Base-by-base conservation (phyloP, 257 asterid genomes). In the Anisodus tanguticus region DNA sequence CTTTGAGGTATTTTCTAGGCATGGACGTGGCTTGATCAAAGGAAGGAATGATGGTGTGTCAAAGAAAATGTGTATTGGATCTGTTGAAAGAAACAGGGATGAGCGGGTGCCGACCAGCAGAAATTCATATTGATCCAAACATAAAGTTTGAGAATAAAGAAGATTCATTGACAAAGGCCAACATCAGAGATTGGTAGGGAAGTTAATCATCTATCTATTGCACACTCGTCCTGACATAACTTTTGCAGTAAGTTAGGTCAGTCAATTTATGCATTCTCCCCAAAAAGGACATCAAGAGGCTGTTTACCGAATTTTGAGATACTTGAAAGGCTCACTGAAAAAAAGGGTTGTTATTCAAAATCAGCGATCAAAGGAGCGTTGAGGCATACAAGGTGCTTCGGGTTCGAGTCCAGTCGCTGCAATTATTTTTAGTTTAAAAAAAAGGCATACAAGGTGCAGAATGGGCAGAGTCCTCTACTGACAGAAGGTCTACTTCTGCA, bases 211-310 rank as follows among this genome's bases (percentile, higher is more conserved):
- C 49, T 17, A 17, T 9, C 31, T 59, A 59, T 59, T 22, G 3
- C 19, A 59, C 31, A 59, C 31, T 59, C 10, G 4, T n/a, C 31
- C 66, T 59, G 31, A 17, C 66, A 59, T 17, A 17, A n/a, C 12
- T 8, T 59, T 59, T 22, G 66, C 66, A n/a, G 66, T 8, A 0
- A 43, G 71, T 1, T 82, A 41, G 17, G 31, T 54, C 55, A 69
- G 85, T 41, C 72, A 82, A 4, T 72, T 70, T 45, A 83, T 71
- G 74, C 43, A 58, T 11, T 11, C 22, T 19, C 82, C 37, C 10
- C 19, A 11, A n/a, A 2, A 83, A 76, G 8, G 11, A 83, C 63
- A 58, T 26, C 19, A 4, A 39, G 45, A n/a, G 12, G 62, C 3
- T 15, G 19, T 59, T 2, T 1, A 13, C 2, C 15, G 66, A 22